Evolutionary conservation across 495 filamentous ascomycete genomes (phyloP).

Genomic region (Xylaria telfairii): DNA sequence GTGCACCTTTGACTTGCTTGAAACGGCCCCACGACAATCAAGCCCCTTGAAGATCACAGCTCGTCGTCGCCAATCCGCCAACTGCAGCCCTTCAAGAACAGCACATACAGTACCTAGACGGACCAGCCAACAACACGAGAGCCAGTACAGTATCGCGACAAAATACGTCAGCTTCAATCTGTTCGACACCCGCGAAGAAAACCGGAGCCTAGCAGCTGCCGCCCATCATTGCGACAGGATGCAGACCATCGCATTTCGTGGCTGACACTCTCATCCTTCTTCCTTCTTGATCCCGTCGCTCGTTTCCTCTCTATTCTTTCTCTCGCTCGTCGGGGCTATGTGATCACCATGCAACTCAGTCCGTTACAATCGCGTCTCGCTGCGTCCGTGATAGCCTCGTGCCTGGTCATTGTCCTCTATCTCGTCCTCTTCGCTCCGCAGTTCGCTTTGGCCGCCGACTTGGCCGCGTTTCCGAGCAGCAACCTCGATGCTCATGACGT

Average conservation of each 20-base stretch:
- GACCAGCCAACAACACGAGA: background rate
- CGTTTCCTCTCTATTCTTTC: background rate
- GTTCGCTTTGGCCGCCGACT: slow-evolving; percentile 65
- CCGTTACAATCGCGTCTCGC: slow-evolving; percentile 72
- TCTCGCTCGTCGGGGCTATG: slow-evolving; percentile 46
- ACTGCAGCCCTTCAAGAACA: background rate
- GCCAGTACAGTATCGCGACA: background rate
- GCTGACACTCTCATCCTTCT: slow-evolving; percentile 15
- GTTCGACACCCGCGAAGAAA: background rate
- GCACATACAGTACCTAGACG: too few species aligned
- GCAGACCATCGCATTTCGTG: slow-evolving; percentile 13
- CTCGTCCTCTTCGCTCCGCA: slow-evolving; percentile 59
- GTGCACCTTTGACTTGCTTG: slow-evolving; percentile 4
- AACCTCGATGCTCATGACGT: slow-evolving; percentile 43
- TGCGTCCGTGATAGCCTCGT: slow-evolving; percentile 64
- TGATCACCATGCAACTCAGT: slow-evolving; percentile 63
- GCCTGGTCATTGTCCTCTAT: slow-evolving; percentile 62
- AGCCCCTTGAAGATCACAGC: slow-evolving; percentile 18
- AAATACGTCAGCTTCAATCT: background rate
- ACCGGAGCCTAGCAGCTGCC: background rate
- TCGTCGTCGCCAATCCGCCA: background rate
- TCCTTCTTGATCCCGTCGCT: slow-evolving; percentile 8
- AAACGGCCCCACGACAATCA: slow-evolving; percentile 15
- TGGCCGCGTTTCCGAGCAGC: slow-evolving; percentile 34
- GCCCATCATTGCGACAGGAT: slow-evolving; percentile 23